Evolutionary conservation across 108 stramenopile genomes (phyloP), one percentile per base, ranked within the genome.

Genomic region (Discostella pseudostelligera): DNA sequence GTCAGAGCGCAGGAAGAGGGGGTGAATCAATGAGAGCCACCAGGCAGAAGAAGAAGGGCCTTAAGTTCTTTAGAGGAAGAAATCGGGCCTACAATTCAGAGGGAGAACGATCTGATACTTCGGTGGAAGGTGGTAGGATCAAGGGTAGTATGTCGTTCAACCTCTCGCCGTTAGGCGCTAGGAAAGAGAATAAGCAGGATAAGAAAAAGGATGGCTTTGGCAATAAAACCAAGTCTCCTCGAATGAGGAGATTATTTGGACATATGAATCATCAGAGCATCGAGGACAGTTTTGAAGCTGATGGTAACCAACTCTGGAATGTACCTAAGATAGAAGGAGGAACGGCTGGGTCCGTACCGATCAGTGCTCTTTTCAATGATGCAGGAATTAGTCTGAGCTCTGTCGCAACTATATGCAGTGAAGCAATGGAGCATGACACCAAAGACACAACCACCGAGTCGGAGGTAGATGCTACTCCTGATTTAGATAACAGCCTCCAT

Each of bases 51-150:
- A 35, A 22, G 22, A 17, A 9, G n/a, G 35, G 47, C 12, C 7
- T 65, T 13, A 42, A 26, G 7, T 54, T 65, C 14, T 54, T 54
- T 16, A 35, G 36, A 56, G 26, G 28, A 4, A 65, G 19, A 40
- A 53, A 40, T 53, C 63, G 39, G 13, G 21, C 25, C 14, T 69
- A 56, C 22, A 35, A 64, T 40, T 72, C 70, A 14, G 62, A 64
- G 57, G 70, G 70, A 56, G 62, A 72, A 36, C 36, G 36, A 57
- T 57, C 56, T 8, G 56, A 64, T 37, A 63, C 35, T 58, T 61
- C 62, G 2, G 62, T 42, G 55, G 70, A 72, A 26, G 10, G 22
- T 44, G 56, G 11, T 56, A 45, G 40, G 21, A 35, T 6, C 1
- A 32, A 39, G 12, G 55, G 44, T 22, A 48, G 20, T 21, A 4